Base-by-base conservation (phyloP, 768 basidiomycete genomes). In the Holtermannia corniformis region DNA sequence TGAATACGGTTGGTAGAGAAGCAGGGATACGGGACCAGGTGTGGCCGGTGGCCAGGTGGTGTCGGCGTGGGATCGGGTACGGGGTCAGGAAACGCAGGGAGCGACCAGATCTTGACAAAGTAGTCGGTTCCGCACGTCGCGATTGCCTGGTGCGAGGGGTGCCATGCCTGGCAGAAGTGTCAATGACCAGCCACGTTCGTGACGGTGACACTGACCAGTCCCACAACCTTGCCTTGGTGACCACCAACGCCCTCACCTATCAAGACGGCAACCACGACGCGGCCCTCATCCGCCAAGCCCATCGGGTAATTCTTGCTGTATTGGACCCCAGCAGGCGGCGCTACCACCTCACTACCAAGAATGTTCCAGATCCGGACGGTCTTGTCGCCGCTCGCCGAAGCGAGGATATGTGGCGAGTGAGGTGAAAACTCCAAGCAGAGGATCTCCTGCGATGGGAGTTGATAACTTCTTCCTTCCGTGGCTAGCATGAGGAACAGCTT, bases 331-430 rank as follows among this genome's bases (percentile, higher is more conserved):
- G 13, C 24, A 27, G 43, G 10, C 16, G 43, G 43, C 22, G 26
- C 32, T 20, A 12, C 41, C n/a, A 51, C 21, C 10, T 60, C 59
- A 2, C 40, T 3, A 14, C 61, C 64, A 13, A 60, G 46, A 16
- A 70, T 55, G 47, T 64, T 65, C 68, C 68, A 70, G 11, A 70
- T 53, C 20, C 68, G 50, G 10, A 48, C 47, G 19, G 68, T 64
- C n/a, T 55, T 56, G 51, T 70, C 68, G n/a, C 48, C 32, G 2
- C 65, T 65, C 10, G 56, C 57, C 1, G 65, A 64, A 4, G 65
- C 63, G 23, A 70, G 55, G 49, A 70, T 67, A 44, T 70, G 62
- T 3, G 59, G 55, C 3, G 42, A n/a, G 2, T 16, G 40, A 11
- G 55, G 62, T 14, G 57, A 58, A 43, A 61, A 58, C 7, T 52